Conservation (phyloP, 129 eudicot species). For the Artemisia argyi region DNA sequence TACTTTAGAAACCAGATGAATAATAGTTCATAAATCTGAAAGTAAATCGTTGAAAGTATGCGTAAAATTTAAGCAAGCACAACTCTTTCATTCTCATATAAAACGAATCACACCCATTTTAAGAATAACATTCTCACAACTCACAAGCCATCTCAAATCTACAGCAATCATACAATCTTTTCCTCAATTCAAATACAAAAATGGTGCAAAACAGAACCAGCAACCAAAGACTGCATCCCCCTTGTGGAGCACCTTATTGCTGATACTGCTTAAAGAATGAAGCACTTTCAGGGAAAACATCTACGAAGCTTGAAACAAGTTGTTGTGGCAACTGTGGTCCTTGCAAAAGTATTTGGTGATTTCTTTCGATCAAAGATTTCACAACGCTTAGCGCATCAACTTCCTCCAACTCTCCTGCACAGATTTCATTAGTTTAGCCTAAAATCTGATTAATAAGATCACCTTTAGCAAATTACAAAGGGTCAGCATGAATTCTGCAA, state of each 20-base stretch:
- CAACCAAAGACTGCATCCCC: background rate
- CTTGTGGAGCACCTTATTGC: background rate
- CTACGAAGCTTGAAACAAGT: conserved; percentile 49
- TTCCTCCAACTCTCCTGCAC: conserved; percentile 56
- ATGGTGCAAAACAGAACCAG: background rate
- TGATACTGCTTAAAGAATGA: conserved; percentile 33
- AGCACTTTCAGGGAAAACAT: conserved; percentile 50
- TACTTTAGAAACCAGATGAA: too few relatives aligned
- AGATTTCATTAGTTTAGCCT: conserved; percentile 10
- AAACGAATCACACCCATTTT: background rate
- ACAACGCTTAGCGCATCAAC: conserved; percentile 40
- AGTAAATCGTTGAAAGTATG: background rate
- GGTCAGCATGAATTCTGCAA: background rate
- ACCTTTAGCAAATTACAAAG: background rate
- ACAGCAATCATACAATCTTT: conserved; percentile 7
- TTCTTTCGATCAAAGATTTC: conserved; percentile 45
- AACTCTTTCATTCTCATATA: background rate
- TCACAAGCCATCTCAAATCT: background rate
- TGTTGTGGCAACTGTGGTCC: conserved; percentile 40
- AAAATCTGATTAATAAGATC: background rate
- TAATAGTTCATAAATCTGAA: background rate
- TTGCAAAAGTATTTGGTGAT: conserved; percentile 44
- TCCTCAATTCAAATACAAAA: conserved; percentile 12
- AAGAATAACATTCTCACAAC: background rate
- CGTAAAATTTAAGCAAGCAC: background rate